These are phyloP conservation scores for Apium graveolens DNA, from an alignment of 129 eudicot genomes.

Conservation along the genomic window DNA sequence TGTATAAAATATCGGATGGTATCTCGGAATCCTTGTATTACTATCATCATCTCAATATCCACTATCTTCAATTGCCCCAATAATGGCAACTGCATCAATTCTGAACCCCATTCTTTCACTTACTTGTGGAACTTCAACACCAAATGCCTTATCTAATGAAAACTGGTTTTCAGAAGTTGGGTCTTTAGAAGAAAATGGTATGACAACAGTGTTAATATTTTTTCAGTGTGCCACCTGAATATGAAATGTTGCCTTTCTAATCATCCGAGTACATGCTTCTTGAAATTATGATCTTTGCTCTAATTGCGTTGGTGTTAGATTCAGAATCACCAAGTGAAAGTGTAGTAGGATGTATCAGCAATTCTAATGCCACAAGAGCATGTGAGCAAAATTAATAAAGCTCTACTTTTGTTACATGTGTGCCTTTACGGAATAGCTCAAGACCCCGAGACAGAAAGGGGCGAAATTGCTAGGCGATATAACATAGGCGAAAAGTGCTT, in stretches of 20 bases:
- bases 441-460: conserved; percentile 64
- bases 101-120: neutral
- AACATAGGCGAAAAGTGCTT: conserved; percentile 83
- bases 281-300: conserved; percentile 15
- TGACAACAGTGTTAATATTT: conserved; percentile 8
- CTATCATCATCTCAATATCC: conserved; percentile 28
- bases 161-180: conserved; percentile 15
- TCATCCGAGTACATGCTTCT: conserved; percentile 22
- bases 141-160: too few relatives aligned
- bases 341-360: conserved; percentile 72
- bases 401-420: conserved; percentile 55
- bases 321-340: conserved; percentile 46
- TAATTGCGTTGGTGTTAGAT: conserved; percentile 17
- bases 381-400: conserved; percentile 65
- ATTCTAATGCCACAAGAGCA: conserved; percentile 65
- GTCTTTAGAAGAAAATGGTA: conserved; percentile 5
- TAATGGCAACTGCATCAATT: neutral
- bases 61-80: neutral
- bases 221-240: conserved; percentile 18
- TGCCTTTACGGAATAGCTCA: conserved; percentile 65
- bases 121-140: conserved; percentile 14
- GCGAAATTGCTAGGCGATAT: conserved; percentile 64
- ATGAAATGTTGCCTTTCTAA: conserved; percentile 13
- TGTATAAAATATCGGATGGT: conserved; percentile 5
- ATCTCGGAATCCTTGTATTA: conserved; percentile 14